phyloP scores from a whole-genome alignment of 176 grass and related monocot genomes.

The Triticum timopheevii region DNA sequence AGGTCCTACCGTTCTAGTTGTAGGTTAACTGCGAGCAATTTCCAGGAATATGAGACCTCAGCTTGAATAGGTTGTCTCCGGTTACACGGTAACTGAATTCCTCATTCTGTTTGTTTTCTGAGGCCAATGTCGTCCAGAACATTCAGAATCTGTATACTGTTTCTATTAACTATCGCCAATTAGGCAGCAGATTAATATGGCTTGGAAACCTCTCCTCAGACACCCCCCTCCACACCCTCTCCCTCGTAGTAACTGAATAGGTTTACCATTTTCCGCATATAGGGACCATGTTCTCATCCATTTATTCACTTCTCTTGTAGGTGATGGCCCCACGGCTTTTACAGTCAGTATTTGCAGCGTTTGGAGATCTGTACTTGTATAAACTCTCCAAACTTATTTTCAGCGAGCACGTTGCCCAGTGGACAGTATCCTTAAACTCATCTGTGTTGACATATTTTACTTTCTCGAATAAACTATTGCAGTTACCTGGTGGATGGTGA shows the following conservation, averaged over 20 bases:
- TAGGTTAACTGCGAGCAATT: neutral
- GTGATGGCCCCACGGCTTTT: constrained; percentile 72
- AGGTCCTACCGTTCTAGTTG: neutral
- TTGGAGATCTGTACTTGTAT: constrained; percentile 82
- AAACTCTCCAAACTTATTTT: constrained; percentile 88
- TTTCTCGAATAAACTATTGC: neutral
- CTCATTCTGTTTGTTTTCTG: neutral
- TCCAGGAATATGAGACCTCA: too few relatives aligned
- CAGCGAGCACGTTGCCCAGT: constrained; percentile 59
- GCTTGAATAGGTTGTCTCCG: too few relatives aligned
- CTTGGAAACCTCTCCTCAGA: neutral
- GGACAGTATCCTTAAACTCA: constrained; percentile 73
- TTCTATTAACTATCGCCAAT: neutral
- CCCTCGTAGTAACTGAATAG: neutral
- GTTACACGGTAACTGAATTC: too few relatives aligned
- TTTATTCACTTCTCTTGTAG: constrained; percentile 29
- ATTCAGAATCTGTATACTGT: neutral
- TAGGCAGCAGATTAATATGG: neutral
- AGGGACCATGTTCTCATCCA: neutral
- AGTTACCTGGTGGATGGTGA: constrained; percentile 8
- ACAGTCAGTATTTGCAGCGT: constrained; percentile 74
- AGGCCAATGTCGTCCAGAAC: neutral
- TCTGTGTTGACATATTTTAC: neutral
- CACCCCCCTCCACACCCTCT: neutral
- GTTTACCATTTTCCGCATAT: neutral